Evolutionary conservation across 371 early-diverging fungal species (phyloP), one percentile per base, ranked within the genome.

Genomic region (Mortierella sp.): DNA sequence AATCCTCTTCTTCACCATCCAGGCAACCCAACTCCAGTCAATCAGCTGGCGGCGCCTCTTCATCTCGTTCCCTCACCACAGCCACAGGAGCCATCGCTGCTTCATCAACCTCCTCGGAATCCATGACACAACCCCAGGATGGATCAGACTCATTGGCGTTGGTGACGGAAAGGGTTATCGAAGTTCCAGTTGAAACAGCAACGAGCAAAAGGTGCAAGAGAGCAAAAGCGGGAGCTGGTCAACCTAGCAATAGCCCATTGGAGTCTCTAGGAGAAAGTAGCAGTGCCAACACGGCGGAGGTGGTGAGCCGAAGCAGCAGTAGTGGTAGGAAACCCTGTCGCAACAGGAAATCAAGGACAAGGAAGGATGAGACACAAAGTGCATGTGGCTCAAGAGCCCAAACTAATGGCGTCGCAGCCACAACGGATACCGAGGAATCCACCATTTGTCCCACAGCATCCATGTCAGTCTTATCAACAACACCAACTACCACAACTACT

Each of bases 161-260:
- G 28, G 4, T 9, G 27, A 25, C 39, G 14, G 8, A 34, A 24
- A 27, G 7, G 19, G 21, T 17, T 19, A 7, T 50, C 25, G 17
- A 34, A 52, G 7, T 29, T 17, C 7, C 52, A 43, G 44, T 37
- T 8, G 21, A 16, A 3, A 2, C 60, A 10, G 39, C 21, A 16
- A n/a, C 47, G 25, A n/a, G 34, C n/a, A 10, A 0, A 34, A 7
- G 4, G 34, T 52, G 58, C 49, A 50, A 58, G 43, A 70, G 58
- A 24, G 21, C 39, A n/a, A 70, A 59, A 29, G 39, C 51, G 13
- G 54, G 54, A 6, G 41, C 54, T n/a, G n/a, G n/a, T 12, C 53
- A 56, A 22, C 54, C 63, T 17, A 54, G 63, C 52, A 63, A 41
- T 24, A 62, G 63, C 22, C 57, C 63, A 6, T 31, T 58, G 34